These are phyloP conservation scores for Ogataea thermomethanolica DNA, from an alignment of 805 yeast genomes.

Conservation along the genomic window DNA sequence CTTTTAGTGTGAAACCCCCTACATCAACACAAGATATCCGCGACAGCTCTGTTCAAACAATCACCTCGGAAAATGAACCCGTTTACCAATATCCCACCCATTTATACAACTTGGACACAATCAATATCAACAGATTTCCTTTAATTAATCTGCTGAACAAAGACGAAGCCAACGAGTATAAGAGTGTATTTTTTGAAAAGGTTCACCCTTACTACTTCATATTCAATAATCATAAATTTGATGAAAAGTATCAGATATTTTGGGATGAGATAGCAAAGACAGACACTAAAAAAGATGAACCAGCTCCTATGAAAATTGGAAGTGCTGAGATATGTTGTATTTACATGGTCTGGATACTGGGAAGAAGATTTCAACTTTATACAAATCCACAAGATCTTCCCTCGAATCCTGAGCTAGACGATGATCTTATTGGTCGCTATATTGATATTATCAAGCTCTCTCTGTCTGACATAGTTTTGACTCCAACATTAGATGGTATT, in stretches of 20 bases:
- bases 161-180: constrained; percentile 37
- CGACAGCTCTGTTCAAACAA: constrained; percentile 33
- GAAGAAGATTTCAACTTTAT: constrained; percentile 32
- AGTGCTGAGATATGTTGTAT: constrained; percentile 41
- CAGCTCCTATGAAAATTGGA: constrained; percentile 23
- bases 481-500: constrained; percentile 44
- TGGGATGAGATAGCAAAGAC: constrained; percentile 35
- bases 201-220: constrained; percentile 44
- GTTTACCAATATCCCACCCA: constrained; percentile 35
- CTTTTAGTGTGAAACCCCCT: constrained; percentile 35
- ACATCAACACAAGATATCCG: constrained; percentile 33
- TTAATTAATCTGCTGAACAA: constrained; percentile 32
- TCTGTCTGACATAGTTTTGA: constrained; percentile 40
- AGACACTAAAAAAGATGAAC: constrained; percentile 6
- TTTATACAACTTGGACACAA: constrained; percentile 29
- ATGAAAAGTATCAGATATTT: constrained; percentile 35
- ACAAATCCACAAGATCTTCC: constrained; percentile 27
- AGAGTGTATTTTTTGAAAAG: constrained; percentile 38
- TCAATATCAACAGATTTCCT: constrained; percentile 38
- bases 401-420: constrained; percentile 21
- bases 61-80: constrained; percentile 35
- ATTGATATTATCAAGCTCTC: constrained; percentile 41
- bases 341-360: constrained; percentile 45
- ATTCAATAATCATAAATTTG: constrained; percentile 35
- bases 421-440: constrained; percentile 31